Conservation (phyloP, 176 grass and related monocot genomes). For the Luzula sylvatica region DNA sequence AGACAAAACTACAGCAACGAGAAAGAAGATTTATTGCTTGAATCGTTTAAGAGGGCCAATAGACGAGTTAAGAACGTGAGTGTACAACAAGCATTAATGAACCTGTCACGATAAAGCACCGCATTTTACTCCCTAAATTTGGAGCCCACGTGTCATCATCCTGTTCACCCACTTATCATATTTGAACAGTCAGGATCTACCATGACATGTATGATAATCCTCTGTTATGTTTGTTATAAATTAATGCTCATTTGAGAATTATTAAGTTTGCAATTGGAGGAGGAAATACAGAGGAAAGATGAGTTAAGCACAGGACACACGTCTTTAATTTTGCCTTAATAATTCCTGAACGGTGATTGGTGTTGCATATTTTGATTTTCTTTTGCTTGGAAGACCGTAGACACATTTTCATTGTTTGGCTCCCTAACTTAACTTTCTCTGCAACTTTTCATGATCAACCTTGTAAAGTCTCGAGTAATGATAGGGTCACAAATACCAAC, state of each 20-base stretch:
- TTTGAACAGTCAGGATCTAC: slow-evolving; percentile 2
- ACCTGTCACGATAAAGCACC: slow-evolving; percentile 15
- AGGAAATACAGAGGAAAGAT: not conserved
- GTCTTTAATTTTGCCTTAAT: slow-evolving; percentile 9
- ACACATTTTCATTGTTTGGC: not conserved
- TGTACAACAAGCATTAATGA: slow-evolving; percentile 2
- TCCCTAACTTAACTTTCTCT: slow-evolving; percentile 7
- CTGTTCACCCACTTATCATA: not conserved
- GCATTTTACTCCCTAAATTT: not conserved
- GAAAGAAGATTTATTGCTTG: too few species aligned
- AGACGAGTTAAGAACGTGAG: not conserved
- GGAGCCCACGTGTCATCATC: slow-evolving; percentile 2
- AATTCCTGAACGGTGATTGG: slow-evolving; percentile 17
- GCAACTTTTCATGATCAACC: not conserved
- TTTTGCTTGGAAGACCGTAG: too few species aligned
- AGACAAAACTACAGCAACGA: too few species aligned
- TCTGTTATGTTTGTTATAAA: not conserved
- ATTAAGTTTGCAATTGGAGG: not conserved
- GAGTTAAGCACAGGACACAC: slow-evolving; percentile 15
- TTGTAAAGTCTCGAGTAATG: not conserved
- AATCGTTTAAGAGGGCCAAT: too few species aligned
- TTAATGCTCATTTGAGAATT: not conserved
- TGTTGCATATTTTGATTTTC: slow-evolving; percentile 1
- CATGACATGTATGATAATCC: not conserved
- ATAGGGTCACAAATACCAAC: too few species aligned